Percentiles rank a stretch among this genome's conserved stretches.
Conservation (phyloP, 305 asterid genomes). For the Andrographis paniculata region DNA sequence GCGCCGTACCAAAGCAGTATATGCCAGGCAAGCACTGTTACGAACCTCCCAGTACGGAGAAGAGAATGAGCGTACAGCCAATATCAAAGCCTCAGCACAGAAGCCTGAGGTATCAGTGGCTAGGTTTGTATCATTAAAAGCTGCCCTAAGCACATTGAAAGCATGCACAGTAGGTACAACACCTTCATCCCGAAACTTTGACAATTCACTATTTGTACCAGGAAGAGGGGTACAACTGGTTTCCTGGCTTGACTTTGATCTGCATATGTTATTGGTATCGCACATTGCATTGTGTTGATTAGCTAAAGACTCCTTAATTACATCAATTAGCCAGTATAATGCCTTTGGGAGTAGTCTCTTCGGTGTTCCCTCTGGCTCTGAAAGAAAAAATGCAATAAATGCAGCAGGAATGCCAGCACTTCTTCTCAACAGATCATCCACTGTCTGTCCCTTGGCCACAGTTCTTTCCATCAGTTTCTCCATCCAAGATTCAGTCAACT, state of each 20-base stretch:
- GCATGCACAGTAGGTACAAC: conserved; percentile 95
- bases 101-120: conserved; percentile 96
- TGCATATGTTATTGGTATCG: conserved; percentile 18
- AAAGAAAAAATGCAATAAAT: conserved; percentile 85
- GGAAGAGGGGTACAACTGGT: conserved; percentile 19
- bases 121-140: conserved; percentile 90
- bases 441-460: conserved; percentile 84
- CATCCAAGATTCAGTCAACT: conserved; percentile 91
- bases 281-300: conserved; percentile 33
- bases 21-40: conserved; percentile 95
- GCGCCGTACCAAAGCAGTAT: conserved; percentile 94
- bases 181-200: conserved; percentile 90
- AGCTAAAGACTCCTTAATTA: conserved; percentile 46
- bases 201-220: conserved; percentile 34
- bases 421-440: conserved; percentile 92
- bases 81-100: conserved; percentile 77
- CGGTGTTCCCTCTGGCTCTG: conserved; percentile 98
- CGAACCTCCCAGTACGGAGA: conserved; percentile 97
- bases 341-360: conserved; percentile 91
- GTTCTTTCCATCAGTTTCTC: conserved; percentile 93
- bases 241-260: conserved; percentile 22
- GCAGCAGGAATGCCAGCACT: conserved; percentile 99
- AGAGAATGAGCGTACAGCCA: conserved; percentile 79
- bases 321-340: conserved; percentile 67
- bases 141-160: conserved; percentile 83